Conservation (phyloP, 495 filamentous ascomycete species). For the Sabuloglossum arenarium region DNA sequence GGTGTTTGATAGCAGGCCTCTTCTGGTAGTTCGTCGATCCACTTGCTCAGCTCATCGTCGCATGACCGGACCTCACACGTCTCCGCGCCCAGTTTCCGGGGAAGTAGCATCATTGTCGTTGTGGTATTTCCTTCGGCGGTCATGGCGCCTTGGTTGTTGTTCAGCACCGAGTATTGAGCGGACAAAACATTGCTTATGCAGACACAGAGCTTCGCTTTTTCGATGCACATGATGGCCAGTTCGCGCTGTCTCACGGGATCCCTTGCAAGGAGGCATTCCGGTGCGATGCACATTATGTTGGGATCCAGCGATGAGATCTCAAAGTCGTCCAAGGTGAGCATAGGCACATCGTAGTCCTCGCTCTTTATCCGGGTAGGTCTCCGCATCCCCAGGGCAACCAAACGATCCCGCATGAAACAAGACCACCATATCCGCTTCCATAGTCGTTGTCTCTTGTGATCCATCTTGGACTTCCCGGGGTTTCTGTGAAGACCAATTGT, state of each 20-base stretch:
- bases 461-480: conserved; percentile 53
- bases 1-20: conserved; percentile 39
- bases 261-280: conserved; percentile 41
- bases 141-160: conserved; percentile 45
- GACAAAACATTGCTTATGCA: conserved; percentile 67
- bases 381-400: conserved; percentile 78
- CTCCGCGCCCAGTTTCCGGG: conserved; percentile 62
- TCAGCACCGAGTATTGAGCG: conserved; percentile 75
- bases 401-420: conserved; percentile 72
- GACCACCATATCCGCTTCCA: conserved; percentile 95
- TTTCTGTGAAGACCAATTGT: conserved; percentile 72
- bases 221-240: conserved; percentile 70
- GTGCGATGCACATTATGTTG: conserved; percentile 39
- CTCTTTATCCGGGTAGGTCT: conserved; percentile 75
- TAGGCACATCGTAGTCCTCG: conserved; percentile 75
- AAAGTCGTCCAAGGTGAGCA: conserved; percentile 68
- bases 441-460: conserved; percentile 42
- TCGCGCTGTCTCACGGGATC: conserved; percentile 45
- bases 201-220: conserved; percentile 75
- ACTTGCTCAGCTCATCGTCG: conserved; percentile 50
- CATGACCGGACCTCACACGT: conserved; percentile 50
- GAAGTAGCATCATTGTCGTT: conserved; percentile 77
- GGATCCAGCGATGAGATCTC: conserved; percentile 43
- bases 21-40: conserved; percentile 45
- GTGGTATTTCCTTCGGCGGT: conserved; percentile 43